Base-by-base conservation (phyloP, 805 yeast genomes). In the Starmerella powellii region DNA sequence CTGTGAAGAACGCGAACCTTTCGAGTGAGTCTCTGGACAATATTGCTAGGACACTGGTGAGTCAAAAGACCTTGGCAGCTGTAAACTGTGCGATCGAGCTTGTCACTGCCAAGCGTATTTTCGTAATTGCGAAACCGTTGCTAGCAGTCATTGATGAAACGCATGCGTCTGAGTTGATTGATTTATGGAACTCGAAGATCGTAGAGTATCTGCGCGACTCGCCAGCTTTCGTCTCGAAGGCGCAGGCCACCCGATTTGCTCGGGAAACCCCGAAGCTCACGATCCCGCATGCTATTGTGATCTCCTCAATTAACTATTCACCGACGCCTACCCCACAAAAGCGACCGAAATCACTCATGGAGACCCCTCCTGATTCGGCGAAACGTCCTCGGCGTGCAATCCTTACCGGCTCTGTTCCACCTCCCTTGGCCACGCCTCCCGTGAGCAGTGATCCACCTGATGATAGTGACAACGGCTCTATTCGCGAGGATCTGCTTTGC, bases 141-240 rank as follows among this genome's bases (percentile, higher is more conserved):
- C 36, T 46, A 1, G 18, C 17, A 6, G 37, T 23, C 11, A 41
- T 46, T n/a, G 38, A 28, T 1, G 34, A 40, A 17, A 21, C 38
- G 8, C 41, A 30, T 13, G 18, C 27, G 17, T 6, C 31, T 6
- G 31, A 37, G 6, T 34, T 44, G n/a, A 31, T 48, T n/a, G 36
- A 38, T 2, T n/a, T 49, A 13, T 49, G 53, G 53, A 49, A 49
- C 34, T 4, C 13, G 2, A 31, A 34, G 6, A 34, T 49, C 2
- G 38, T 16, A 4, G 38, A 43, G 2, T 6, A 13, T 18, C 31
- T 44, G 15, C 6, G 34, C 3, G 15, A 19, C 11, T 41, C 42
- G 12, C 51, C 48, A 3, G 26, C 52, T 2, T 47, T 47, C 27
- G 29, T 48, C 4, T 27, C 43, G 3, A 8, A 21, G 8, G n/a